phyloP scores from a whole-genome alignment of 2,329 filamentous ascomycete species.

The Bisporella sp. region DNA sequence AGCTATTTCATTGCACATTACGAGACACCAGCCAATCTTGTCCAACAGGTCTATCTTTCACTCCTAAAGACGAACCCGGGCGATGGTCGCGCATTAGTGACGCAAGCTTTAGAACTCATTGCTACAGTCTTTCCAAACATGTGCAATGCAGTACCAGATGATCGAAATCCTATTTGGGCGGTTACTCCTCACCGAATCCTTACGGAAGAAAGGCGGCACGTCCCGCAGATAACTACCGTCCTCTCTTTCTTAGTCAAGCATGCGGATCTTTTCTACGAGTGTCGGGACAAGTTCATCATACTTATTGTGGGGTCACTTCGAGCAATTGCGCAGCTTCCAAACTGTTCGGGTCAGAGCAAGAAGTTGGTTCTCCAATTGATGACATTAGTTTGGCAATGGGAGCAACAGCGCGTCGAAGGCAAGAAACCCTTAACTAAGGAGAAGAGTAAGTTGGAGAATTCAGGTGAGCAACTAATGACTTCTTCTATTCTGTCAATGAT shows the following conservation, averaged over 20 bases:
- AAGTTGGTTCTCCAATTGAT: slow-evolving; percentile 88
- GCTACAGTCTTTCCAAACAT: slow-evolving; percentile 87
- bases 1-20: slow-evolving; percentile 97
- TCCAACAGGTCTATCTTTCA: slow-evolving; percentile 88
- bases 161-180: slow-evolving; percentile 79
- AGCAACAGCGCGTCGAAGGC: slow-evolving; percentile 70
- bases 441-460: slow-evolving; percentile 66
- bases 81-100: slow-evolving; percentile 84
- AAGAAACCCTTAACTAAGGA: slow-evolving; percentile 62
- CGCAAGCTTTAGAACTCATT: slow-evolving; percentile 87
- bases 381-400: slow-evolving; percentile 87
- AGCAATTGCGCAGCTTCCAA: slow-evolving; percentile 79
- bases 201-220: slow-evolving; percentile 88
- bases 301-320: slow-evolving; percentile 83
- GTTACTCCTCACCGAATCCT: slow-evolving; percentile 84
- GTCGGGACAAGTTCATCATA: slow-evolving; percentile 81
- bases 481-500: slow-evolving; percentile 47
- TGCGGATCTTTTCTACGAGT: slow-evolving; percentile 89
- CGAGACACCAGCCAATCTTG: slow-evolving; percentile 93
- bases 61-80: slow-evolving; percentile 93
- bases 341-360: slow-evolving; percentile 83
- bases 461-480: slow-evolving; percentile 40
- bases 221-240: slow-evolving; percentile 93
- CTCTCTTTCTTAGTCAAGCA: slow-evolving; percentile 95
- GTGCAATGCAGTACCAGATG: slow-evolving; percentile 58